These are phyloP conservation scores for Petunia axillaris DNA, from an alignment of 257 asterid genomes.

Conservation along the genomic window DNA sequence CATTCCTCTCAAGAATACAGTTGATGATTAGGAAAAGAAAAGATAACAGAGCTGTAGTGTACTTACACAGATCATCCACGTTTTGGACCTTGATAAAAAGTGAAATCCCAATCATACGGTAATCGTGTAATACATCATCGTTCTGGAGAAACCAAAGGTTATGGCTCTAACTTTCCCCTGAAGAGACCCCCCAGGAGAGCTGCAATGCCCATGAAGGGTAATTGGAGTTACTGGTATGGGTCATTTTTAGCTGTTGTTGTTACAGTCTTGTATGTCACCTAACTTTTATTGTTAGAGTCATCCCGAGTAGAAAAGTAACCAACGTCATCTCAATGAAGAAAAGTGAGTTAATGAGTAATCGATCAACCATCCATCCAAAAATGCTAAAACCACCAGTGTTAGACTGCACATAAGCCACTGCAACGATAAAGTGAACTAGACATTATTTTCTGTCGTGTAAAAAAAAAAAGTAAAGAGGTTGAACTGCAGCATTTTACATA, in stretches of 20 bases:
- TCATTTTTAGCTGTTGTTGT: not conserved
- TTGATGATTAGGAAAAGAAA: not conserved
- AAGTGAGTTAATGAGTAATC: conserved; percentile 70
- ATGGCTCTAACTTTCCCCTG: not conserved
- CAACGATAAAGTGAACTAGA: conserved; percentile 31
- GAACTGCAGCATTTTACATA: not conserved
- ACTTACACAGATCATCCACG: conserved; percentile 4
- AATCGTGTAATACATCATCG: not conserved
- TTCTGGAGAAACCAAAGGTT: not conserved
- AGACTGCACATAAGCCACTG: conserved; percentile 81
- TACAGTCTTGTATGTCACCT: conserved; percentile 37
- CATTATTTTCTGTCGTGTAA: not conserved
- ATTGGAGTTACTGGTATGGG: not conserved
- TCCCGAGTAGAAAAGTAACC: conserved; percentile 81
- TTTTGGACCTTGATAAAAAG: conserved; percentile 2
- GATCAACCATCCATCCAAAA: conserved; percentile 80
- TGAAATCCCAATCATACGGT: conserved; percentile 16
- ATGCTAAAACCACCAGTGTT: conserved; percentile 85
- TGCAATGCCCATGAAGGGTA: not conserved
- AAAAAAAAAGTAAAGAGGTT: not conserved
- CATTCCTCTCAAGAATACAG: not conserved
- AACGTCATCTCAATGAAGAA: conserved; percentile 84
- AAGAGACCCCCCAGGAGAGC: not conserved
- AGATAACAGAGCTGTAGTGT: not conserved
- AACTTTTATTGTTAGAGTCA: conserved; percentile 61